Evolutionary conservation across 371 early-diverging fungal species (phyloP), one percentile per base, ranked within the genome.

Genomic region (Rhizopus arrhizus): DNA sequence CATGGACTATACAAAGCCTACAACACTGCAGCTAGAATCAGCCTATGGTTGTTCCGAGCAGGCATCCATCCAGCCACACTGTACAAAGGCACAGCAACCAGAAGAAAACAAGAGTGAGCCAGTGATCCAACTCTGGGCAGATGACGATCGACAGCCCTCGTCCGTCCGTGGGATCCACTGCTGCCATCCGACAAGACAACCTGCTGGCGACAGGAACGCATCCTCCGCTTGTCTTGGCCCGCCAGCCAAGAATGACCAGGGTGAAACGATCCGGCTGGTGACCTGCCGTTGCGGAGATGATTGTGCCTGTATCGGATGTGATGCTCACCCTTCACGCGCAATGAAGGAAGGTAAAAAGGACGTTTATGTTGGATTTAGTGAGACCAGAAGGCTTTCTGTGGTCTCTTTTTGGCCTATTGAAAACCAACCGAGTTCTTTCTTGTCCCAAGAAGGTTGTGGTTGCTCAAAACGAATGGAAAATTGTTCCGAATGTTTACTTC

Each of bases 251-350:
- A 74, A 70, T 32, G 59, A 67, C 22, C 64, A 68, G 15, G 74
- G 74, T 8, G 65, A 71, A 38, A 61, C 49, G 0, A 73, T 73
- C 16, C 69, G 75, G 7, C 54, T 80, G 0, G 72, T 80, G 10
- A 80, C 80, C 0, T 80, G 80, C 49, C 77, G 80, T 2, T 80
- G 80, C 62, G 80, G 80, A 12, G 80, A 80, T 48, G 66, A 71
- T 2, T 80, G 80, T 51, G 69, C 74, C 11, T 80, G 80, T 60
- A 66, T 69, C 46, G 80, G 80, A 1, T 80, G 80, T 43, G 80
- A 80, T 59, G 80, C 77, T 5, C 80, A 80, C 50, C 80, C 80
- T 35, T 77, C 75, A 11, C 65, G 75, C 4, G 77, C 68, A 3
- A 76, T 80, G 80, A 70, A 71, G 42, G 62, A 63, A 34, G 67